Evolutionary conservation across 2,329 filamentous ascomycete species (phyloP).

Genomic region (Claviceps sp.): DNA sequence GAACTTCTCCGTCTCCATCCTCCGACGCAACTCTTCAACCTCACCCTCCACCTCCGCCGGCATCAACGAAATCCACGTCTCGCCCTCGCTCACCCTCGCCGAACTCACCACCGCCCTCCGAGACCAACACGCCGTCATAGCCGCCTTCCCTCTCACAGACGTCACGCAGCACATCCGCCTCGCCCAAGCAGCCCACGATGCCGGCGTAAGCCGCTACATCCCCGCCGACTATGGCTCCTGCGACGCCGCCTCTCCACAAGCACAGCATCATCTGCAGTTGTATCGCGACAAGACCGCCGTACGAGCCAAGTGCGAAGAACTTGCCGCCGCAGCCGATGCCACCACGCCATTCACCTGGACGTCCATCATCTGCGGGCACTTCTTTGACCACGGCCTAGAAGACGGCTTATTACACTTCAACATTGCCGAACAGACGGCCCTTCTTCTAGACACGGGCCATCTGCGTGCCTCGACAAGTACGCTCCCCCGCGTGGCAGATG

Average conservation of each 20-base stretch:
- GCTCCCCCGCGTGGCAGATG: conserved; percentile 33
- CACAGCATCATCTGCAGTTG: conserved; percentile 18
- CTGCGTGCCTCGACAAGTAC: conserved; percentile 33
- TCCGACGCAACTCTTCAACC: conserved; percentile 32
- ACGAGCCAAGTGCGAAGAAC: conserved; percentile 16
- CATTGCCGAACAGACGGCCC: conserved; percentile 25
- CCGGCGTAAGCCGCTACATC: conserved; percentile 48
- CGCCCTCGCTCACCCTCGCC: conserved; percentile 16
- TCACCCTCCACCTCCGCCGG: conserved; percentile 11
- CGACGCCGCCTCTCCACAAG: conserved; percentile 22
- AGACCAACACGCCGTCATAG: conserved; percentile 44
- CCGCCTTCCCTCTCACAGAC: conserved; percentile 24
- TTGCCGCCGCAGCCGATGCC: conserved; percentile 17
- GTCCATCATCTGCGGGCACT: conserved; percentile 27
- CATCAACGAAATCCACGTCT: conserved; percentile 13
- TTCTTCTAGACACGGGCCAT: conserved; percentile 39
- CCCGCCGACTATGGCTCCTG: conserved; percentile 42
- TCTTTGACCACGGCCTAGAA: conserved; percentile 36
- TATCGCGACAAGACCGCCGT: conserved; percentile 23
- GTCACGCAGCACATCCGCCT: conserved; percentile 32
- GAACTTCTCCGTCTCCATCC: conserved; percentile 37
- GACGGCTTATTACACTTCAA: conserved; percentile 28
- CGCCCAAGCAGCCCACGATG: conserved; percentile 43
- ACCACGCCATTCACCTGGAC: conserved; percentile 35
- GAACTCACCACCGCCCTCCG: conserved; percentile 33